Percentiles rank a stretch among this genome's conserved stretches.
Conservation (phyloP, 2,329 filamentous ascomycete genomes). For the Cladosporium sp. region DNA sequence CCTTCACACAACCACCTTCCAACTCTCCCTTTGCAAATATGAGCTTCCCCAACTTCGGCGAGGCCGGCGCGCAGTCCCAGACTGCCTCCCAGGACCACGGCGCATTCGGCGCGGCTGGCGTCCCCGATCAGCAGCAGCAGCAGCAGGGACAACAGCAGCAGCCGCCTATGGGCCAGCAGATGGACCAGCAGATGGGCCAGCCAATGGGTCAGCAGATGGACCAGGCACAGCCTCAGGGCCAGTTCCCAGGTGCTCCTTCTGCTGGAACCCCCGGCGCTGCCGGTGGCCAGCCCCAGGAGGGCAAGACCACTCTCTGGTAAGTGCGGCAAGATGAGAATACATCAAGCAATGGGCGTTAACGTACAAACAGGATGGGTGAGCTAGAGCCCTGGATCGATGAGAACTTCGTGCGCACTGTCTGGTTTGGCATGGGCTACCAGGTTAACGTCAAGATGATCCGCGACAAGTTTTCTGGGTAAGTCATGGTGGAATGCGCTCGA, state of each 20-base stretch:
- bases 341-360: conserved; percentile 5
- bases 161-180: conserved; percentile 50
- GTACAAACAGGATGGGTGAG: conserved; percentile 83
- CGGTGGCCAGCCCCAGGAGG: conserved; percentile 36
- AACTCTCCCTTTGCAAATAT: conserved; percentile 36
- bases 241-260: conserved; percentile 41
- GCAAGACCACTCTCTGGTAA: conserved; percentile 52
- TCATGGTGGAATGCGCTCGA: conserved; percentile 1
- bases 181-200: conserved; percentile 45
- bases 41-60: conserved; percentile 61
- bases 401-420: conserved; percentile 94
- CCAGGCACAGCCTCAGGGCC: conserved; percentile 39
- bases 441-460: conserved; percentile 99
- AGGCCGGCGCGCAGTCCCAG: conserved; percentile 56
- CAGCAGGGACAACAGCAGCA: conserved; percentile 22
- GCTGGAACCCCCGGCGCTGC: conserved; percentile 37
- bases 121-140: conserved; percentile 9
- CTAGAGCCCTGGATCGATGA: conserved; percentile 99
- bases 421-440: conserved; percentile 85
- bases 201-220: conserved; percentile 56
- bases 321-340: conserved; percentile 17
- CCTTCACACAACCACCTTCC: background rate
- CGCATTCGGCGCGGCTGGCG: conserved; percentile 12
- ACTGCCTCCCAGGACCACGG: conserved; percentile 34
- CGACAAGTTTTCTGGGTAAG: conserved; percentile 96